Base-by-base conservation (phyloP, 441 rosid species). In the Jatropha multifida region DNA sequence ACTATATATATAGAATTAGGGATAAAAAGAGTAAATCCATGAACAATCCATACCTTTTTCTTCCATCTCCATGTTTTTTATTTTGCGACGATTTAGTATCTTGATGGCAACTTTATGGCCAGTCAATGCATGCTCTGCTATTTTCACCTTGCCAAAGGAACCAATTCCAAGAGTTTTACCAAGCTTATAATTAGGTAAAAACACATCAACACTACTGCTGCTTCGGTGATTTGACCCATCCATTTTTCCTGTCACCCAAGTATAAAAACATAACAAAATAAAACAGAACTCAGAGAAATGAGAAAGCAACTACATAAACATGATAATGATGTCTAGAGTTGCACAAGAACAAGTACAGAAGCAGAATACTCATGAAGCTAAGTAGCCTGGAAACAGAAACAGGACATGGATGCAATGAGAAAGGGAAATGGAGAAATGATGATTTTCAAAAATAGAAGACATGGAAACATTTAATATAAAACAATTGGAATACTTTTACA, bases 161-260 rank as follows among this genome's bases (percentile, higher is more conserved):
- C 99, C 99, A 74, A 94, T 94, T 69, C 99, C 99, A 59, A 94
- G 94, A 64, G 95, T 96, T 85, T 88, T 94, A 41, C 97, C 98
- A 76, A 96, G 90, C 87, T 89, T 96, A 79, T 96, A 96, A 82
- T 94, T 93, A 26, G 87, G 84, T 68, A 93, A 78, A 69, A 79
- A 75, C 71, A 85, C 77, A 72, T 94, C 97, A 65, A 80, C 84
- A 61, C 86, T 85, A 70, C 83, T 75, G 37, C 79, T 81, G 54
- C 89, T 86, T 72, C 94, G 88, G 79, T 83, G 83, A 54, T 83
- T 75, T 49, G 92, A 74, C 75, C 88, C 94, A 78, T 96, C 99
- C 99, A 95, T 95, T 83, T 56, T 78, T 77, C 77, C 85, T 82
- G 64, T 44, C 37, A 55, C 62, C 73, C 68, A 41, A 56, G 32